Evolutionary conservation across 495 filamentous ascomycete species (phyloP), one percentile per base, ranked within the genome.

Genomic region (Neurospora sublineolata): DNA sequence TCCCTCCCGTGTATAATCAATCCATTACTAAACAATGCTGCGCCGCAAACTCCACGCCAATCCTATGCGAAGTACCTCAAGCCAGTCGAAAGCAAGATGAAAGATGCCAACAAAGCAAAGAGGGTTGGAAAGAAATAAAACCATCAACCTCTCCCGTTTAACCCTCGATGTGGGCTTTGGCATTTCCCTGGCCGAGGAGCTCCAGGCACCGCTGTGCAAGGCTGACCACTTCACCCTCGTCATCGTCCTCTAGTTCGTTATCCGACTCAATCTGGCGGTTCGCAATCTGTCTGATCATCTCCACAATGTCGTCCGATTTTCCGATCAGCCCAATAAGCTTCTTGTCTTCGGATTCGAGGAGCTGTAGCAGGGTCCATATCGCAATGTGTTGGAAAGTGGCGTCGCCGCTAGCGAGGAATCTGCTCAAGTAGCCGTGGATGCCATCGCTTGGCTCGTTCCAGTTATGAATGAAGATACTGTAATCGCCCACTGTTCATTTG

Each of bases 321-420:
- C 91, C 88, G 71, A 99, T 97, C 30, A 93, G 88, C 33, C 87
- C 87, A 64, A 97, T 91, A 40, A 99, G 85, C 70, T 89, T 90
- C 79, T 89, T 87, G 75, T 99, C 94, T 77, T 95, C 94, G 0
- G 95, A 97, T 80, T 99, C 95, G 20, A 98, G 87, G 3, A 99
- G 87, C 77, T 99, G 95, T 11, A 98, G 88, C 60, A 99, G 83
- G 1, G 95, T 99, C 95, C 95, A 99, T 74, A 97, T 97, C 41
- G 95, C 94, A 76, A 99, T 99, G 80, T 99, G 95, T 79, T 99
- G 95, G 85, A 99, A 99, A 1, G 95, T 99, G 14, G 96, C 90
- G 78, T 99, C 95, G 46, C 93, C 94, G 77, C 93, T 97, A 27
- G 90, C 92, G 6, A 99, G 87, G 84, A 99, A 99, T 68, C 95